Percentiles rank a stretch among this genome's conserved stretches.
These are phyloP conservation scores for Aspergillus sparsus DNA, from an alignment of 495 filamentous ascomycete genomes.

Conservation along the genomic window DNA sequence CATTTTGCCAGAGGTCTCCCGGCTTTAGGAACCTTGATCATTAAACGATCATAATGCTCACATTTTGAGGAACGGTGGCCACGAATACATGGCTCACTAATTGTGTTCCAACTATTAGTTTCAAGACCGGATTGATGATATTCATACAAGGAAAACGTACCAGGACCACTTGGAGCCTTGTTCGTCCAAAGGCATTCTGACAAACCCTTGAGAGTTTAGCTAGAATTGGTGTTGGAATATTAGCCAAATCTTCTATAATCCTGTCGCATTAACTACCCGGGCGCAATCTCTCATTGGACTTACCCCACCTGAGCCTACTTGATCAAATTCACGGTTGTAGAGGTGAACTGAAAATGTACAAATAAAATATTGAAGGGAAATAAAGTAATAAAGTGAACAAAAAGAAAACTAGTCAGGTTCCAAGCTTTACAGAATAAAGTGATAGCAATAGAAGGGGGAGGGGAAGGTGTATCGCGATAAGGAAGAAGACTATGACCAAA, in stretches of 20 bases:
- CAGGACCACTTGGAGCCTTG: constrained; percentile 54
- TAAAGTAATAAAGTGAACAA: no score
- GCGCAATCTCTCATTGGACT: no score
- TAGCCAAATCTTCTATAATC: no score
- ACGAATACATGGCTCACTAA: constrained; percentile 79
- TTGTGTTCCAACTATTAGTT: neutral
- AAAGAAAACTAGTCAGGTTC: no score
- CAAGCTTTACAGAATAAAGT: no score
- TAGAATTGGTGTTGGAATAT: neutral
- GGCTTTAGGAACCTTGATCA: constrained; percentile 79
- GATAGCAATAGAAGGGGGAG: no score
- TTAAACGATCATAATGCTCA: constrained; percentile 69
- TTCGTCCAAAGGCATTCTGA: constrained; percentile 51
- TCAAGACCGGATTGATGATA: neutral
- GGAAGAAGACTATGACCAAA: neutral
- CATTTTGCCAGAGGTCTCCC: constrained; percentile 77
- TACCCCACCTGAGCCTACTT: no score
- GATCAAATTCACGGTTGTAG: no score
- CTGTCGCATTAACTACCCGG: no score
- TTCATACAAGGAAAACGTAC: constrained; percentile 28
- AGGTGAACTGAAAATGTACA: no score
- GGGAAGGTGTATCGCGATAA: neutral
- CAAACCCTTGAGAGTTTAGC: neutral
- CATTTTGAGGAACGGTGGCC: constrained; percentile 87
- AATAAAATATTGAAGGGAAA: no score